Conservation (phyloP, 495 filamentous ascomycete species). For the Daldinia vernicosa region DNA sequence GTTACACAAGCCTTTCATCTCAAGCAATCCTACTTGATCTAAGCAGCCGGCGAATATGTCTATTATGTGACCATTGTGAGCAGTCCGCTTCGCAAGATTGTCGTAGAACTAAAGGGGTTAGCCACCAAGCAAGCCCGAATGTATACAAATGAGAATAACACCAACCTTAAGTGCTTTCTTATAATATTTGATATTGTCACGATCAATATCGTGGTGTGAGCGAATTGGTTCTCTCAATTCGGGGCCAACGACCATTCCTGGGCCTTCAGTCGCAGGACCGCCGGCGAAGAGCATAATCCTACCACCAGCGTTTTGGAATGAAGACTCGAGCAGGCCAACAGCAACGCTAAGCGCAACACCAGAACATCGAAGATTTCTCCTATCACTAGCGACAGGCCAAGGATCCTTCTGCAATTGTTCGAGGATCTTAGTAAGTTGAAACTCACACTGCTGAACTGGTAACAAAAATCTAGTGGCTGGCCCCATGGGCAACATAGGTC, state of each 20-base stretch:
- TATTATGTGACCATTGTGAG: conserved; percentile 96
- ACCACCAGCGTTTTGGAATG: conserved; percentile 93
- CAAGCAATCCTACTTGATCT: conserved; percentile 95
- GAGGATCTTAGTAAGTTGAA: conserved; percentile 95
- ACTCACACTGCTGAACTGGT: conserved; percentile 95
- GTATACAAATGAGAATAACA: neutral
- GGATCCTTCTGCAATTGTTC: conserved; percentile 98
- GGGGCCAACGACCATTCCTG: conserved; percentile 96
- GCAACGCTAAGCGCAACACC: conserved; percentile 96
- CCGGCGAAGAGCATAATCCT: conserved; percentile 98
- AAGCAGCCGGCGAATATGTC: conserved; percentile 99
- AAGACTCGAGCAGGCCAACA: conserved; percentile 88
- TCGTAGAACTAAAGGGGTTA: conserved; percentile 85
- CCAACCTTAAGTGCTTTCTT: conserved; percentile 97
- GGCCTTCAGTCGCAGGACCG: conserved; percentile 94
- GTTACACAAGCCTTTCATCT: conserved; percentile 98
- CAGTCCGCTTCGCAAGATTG: conserved; percentile 91
- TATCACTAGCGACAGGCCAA: conserved; percentile 96
- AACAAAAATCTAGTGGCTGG: conserved; percentile 90
- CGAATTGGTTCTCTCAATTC: conserved; percentile 96
- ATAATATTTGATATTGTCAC: conserved; percentile 99
- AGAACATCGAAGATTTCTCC: conserved; percentile 90
- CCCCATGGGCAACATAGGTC: conserved; percentile 75
- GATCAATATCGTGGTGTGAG: conserved; percentile 98
- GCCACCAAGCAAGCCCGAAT: conserved; percentile 15